Conservation (phyloP, 148 eudicot species). For the Simmondsia chinensis region DNA sequence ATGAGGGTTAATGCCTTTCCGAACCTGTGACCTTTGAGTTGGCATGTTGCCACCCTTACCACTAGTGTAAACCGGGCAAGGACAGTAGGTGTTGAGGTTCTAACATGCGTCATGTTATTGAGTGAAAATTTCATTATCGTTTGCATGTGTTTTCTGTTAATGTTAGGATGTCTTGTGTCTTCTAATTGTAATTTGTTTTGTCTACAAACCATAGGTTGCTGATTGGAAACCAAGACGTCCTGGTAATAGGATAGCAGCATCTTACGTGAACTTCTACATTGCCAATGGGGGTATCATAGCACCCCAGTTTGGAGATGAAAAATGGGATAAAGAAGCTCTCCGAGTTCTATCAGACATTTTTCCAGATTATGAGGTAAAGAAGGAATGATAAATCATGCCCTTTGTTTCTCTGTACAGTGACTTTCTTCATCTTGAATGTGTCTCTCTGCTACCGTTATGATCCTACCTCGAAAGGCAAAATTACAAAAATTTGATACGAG, state of each 20-base stretch:
- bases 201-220: too few relatives aligned
- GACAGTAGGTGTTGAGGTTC: too few relatives aligned
- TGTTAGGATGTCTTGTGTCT: too few relatives aligned
- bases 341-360: slow-evolving; percentile 55
- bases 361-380: slow-evolving; percentile 59
- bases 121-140: too few relatives aligned
- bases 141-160: too few relatives aligned
- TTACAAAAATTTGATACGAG: neutral
- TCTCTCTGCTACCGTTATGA: neutral
- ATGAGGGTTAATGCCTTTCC: too few relatives aligned
- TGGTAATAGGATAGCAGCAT: slow-evolving; percentile 90
- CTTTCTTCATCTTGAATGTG: neutral
- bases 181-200: too few relatives aligned
- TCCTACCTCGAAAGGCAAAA: neutral
- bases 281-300: slow-evolving; percentile 78
- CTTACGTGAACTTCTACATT: slow-evolving; percentile 88
- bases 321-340: slow-evolving; percentile 85
- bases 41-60: too few relatives aligned
- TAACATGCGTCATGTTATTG: too few relatives aligned
- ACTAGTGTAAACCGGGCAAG: too few relatives aligned
- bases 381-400: neutral
- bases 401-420: slow-evolving; percentile 1
- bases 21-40: too few relatives aligned
- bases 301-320: slow-evolving; percentile 90
- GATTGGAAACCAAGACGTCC: slow-evolving; percentile 66